phyloP scores from a whole-genome alignment of 2,329 filamentous ascomycete species.

The Sporothrix brasiliensis region DNA sequence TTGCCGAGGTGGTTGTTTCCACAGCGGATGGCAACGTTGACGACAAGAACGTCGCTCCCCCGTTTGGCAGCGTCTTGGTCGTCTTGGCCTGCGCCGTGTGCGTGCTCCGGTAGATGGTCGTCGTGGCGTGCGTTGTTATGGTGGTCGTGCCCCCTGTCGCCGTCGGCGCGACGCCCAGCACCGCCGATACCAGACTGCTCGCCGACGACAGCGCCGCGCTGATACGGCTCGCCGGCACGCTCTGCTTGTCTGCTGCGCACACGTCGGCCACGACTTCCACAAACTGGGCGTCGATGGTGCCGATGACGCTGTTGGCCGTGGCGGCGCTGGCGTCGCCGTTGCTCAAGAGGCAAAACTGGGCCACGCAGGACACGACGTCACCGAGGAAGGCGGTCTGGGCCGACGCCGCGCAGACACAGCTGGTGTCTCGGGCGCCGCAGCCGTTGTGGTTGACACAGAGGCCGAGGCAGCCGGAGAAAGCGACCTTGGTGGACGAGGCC shows the following conservation, averaged over 20 bases:
- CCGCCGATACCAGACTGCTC: slow-evolving; percentile 30
- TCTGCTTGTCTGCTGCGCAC: slow-evolving; percentile 28
- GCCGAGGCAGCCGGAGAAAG: slow-evolving; percentile 34
- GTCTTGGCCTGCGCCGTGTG: slow-evolving; percentile 14
- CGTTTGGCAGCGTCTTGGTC: slow-evolving; percentile 9
- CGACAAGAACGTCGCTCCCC: neutral
- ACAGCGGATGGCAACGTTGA: neutral
- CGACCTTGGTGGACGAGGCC: slow-evolving; percentile 6
- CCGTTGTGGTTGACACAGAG: slow-evolving; percentile 33
- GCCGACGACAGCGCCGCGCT: slow-evolving; percentile 32
- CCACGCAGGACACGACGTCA: slow-evolving; percentile 33
- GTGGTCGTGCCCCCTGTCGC: neutral
- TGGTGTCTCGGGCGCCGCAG: slow-evolving; percentile 30
- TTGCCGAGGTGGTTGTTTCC: neutral
- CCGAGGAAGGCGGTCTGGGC: slow-evolving; percentile 31
- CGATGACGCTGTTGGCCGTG: neutral
- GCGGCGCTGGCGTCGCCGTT: neutral
- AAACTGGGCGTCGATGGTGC: slow-evolving; percentile 32
- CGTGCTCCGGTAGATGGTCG: slow-evolving; percentile 19
- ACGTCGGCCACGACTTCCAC: slow-evolving; percentile 30
- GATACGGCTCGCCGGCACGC: slow-evolving; percentile 27
- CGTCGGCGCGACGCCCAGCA: slow-evolving; percentile 4
- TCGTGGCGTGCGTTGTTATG: slow-evolving; percentile 1
- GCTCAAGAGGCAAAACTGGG: slow-evolving; percentile 31
- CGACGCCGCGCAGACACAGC: slow-evolving; percentile 35